Evolutionary conservation across 2,329 filamentous ascomycete species (phyloP), one percentile per base, ranked within the genome.

Genomic region (Neonectria sp.): DNA sequence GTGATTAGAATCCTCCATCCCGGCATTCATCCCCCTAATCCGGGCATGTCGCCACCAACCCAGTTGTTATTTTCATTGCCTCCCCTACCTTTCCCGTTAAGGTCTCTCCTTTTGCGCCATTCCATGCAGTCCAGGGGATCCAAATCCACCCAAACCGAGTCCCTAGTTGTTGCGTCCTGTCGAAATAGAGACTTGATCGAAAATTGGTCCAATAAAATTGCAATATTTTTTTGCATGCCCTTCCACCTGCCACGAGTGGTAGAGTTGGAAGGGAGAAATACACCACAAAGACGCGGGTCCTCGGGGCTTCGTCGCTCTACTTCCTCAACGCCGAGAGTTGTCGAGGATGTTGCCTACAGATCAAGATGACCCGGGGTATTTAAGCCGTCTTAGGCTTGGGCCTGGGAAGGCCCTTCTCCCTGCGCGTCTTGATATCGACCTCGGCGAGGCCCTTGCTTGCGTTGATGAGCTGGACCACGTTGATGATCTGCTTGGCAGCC

Each of bases 391-490:
- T 80, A 48, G 72, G 68, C 70, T 78, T 79, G 53, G 79, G 80
- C 73, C 85, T 85, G 27, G 88, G 86, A 31, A 91, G 77, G 4
- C 89, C 90, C 73, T 80, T 77, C 43, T 79, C 81, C 63, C 72
- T 88, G 75, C 94, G 88, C 68, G 87, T 85, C 75, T 89, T 86
- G 40, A 92, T 81, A 76, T 99, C 96, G n/a, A 95, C 95, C 82
- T 98, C 95, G 0, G 94, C 96, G 45, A 99, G 86, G 91, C 94
- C 97, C 78, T 90, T 91, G 82, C 94, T 95, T 7, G 96, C 96
- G 82, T 98, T 97, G 77, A 97, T 89, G 75, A 99, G 88, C 85
- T 99, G 96, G 55, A 98, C 88, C 57, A 98, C 87, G 77, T 99
- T 99, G 86, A 98, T 94, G 77, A 93, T 87, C 80, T 99, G 96